Evolutionary conservation across 306 rosid genomes (phyloP), one percentile per base, ranked within the genome.

Genomic region (Glycine tomentella): DNA sequence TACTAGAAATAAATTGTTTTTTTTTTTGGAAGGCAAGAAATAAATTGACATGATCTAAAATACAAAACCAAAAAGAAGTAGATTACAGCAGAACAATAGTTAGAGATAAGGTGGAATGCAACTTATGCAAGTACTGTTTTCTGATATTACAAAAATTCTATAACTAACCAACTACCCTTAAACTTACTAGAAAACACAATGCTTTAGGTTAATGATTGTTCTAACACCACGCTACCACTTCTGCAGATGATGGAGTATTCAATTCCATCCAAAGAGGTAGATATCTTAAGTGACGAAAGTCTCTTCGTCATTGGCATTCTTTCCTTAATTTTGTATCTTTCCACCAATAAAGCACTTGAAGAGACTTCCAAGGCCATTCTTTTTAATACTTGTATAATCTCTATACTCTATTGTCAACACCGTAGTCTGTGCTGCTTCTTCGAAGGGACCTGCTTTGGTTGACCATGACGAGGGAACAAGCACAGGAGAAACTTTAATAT

Each of bases 381-480:
- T 73, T 89, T 86, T 38, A 90, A 91, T 84, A 84, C 93, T 81
- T 67, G 85, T 74, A 51, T 90, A 66, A 80, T 81, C 76, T 82
- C 92, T 61, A n/a, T 78, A 56, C n/a, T n/a, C n/a, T n/a, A 87
- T 82, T 76, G 89, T n/a, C n/a, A 90, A n/a, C 87, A 80, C 82
- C 7, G 59, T 81, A 67, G 80, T 93, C 69, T 63, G 74, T 52
- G 89, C 87, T 52, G 94, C 95, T 45, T 82, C 88, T 81, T 81
- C 88, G 69, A 89, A 90, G 78, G 99, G 99, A 53, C 93, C 95
- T 72, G 95, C 97, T 79, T 86, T 95, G 87, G 80, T 81, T 75
- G 98, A 91, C 76, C 85, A 86, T 36, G 90, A 88, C 45, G 94
- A 89, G 84, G 87, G 87, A 82, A 91, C 97, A 16, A 82, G 82